phyloP scores from a whole-genome alignment of 768 basidiomycete species.

The Trametes meyenii region DNA sequence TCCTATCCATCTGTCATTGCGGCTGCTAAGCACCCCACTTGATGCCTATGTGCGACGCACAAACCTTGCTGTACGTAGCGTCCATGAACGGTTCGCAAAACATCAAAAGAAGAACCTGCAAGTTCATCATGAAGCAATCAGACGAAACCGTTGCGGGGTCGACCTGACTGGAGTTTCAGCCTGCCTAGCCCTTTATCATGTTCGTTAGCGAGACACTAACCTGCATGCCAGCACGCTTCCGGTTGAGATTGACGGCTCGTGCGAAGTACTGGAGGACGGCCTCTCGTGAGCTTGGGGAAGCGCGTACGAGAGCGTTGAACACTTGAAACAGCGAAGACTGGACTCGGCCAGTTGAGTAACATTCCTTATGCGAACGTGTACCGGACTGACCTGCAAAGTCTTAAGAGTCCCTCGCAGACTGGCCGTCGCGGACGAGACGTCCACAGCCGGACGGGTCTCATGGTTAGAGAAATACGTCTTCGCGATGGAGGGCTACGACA shows the following conservation, averaged over 20 bases:
- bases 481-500: conserved; percentile 68
- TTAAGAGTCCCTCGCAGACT: conserved; percentile 87
- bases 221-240: conserved; percentile 90
- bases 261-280: conserved; percentile 84
- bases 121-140: conserved; percentile 92
- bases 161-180: conserved; percentile 50
- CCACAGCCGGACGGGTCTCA: conserved; percentile 68
- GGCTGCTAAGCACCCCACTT: not conserved
- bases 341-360: conserved; percentile 25
- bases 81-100: conserved; percentile 97
- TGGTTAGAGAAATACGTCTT: conserved; percentile 85
- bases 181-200: too few species aligned
- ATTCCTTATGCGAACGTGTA: not conserved
- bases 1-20: conserved; percentile 75
- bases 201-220: conserved; percentile 38
- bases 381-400: conserved; percentile 67
- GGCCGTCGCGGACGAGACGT: conserved; percentile 80
- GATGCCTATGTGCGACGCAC: not conserved
- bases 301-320: conserved; percentile 86
- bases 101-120: conserved; percentile 78
- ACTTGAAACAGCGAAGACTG: conserved; percentile 79
- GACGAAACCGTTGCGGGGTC: conserved; percentile 84
- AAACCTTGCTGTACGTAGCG: conserved; percentile 82
- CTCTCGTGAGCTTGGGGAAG: conserved; percentile 77
- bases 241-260: conserved; percentile 71